Conservation (phyloP, 495 filamentous ascomycete genomes). For the Penicillium ucsense region DNA sequence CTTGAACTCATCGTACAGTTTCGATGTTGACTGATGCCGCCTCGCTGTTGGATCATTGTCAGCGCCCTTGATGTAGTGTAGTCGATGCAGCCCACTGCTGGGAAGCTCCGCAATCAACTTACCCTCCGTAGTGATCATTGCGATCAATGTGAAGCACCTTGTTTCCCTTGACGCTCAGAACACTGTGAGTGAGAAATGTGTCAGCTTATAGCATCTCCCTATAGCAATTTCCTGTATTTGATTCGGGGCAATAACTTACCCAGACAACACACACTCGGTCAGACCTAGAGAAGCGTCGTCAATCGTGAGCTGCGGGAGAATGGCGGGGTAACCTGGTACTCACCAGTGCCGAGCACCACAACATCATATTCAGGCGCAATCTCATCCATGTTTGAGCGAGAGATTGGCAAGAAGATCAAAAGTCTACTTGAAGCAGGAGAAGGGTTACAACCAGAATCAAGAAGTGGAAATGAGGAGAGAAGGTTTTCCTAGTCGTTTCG, state of each 20-base stretch:
- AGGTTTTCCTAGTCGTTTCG: constrained; percentile 10
- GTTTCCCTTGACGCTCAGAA: constrained; percentile 96
- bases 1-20: constrained; percentile 44
- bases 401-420: not conserved
- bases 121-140: constrained; percentile 99
- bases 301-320: constrained; percentile 16
- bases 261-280: constrained; percentile 97
- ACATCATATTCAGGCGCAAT: constrained; percentile 96
- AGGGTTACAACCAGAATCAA: constrained; percentile 8
- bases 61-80: constrained; percentile 2
- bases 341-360: constrained; percentile 94
- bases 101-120: constrained; percentile 27
- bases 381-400: constrained; percentile 66
- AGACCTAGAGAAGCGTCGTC: constrained; percentile 52
- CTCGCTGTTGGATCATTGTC: constrained; percentile 49
- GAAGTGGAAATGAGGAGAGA: constrained; percentile 11
- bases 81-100: constrained; percentile 4
- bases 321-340: constrained; percentile 35
- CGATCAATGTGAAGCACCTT: constrained; percentile 98
- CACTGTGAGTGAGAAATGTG: constrained; percentile 37
- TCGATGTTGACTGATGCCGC: constrained; percentile 92
- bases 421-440: constrained; percentile 6
- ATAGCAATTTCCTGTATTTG: not conserved
- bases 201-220: not conserved
- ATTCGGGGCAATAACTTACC: constrained; percentile 44